Evolutionary conservation across 495 filamentous ascomycete genomes (phyloP).

Genomic region (Neurospora terricola): DNA sequence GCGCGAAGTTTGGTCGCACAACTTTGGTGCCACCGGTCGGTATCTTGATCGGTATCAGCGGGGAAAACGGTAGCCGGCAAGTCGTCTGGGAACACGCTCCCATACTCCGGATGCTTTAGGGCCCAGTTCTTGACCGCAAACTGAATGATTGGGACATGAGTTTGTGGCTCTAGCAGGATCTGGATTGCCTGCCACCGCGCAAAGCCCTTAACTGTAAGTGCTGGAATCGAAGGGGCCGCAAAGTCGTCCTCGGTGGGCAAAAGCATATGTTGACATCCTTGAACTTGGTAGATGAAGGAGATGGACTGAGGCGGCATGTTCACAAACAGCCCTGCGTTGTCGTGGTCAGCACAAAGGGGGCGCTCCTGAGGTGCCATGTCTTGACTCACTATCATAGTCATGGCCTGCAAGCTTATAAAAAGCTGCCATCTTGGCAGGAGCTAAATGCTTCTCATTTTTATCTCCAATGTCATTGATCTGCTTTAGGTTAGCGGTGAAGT

Average conservation of each 20-base stretch:
- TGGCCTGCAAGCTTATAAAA: conserved; percentile 88
- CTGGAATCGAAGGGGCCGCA: conserved; percentile 64
- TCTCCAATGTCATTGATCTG: conserved; percentile 57
- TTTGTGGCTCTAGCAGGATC: conserved; percentile 74
- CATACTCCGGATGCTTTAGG: conserved; percentile 62
- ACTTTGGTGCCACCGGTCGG: conserved; percentile 72
- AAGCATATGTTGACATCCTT: conserved; percentile 78
- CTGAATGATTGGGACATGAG: conserved; percentile 77
- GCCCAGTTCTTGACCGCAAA: conserved; percentile 68
- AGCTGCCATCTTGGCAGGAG: conserved; percentile 69
- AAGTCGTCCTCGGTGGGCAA: conserved; percentile 59
- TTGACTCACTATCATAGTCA: conserved; percentile 62
- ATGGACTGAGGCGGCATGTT: conserved; percentile 62
- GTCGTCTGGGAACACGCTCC: conserved; percentile 60
- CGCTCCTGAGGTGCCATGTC: background rate
- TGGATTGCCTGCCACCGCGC: conserved; percentile 93
- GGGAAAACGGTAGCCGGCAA: conserved; percentile 75
- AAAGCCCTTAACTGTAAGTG: conserved; percentile 74
- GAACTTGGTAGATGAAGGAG: conserved; percentile 82
- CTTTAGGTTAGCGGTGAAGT: background rate
- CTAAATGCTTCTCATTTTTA: conserved; percentile 53
- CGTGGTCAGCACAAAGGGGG: background rate
- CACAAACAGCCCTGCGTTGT: conserved; percentile 54
- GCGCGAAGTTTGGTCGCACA: conserved; percentile 49
- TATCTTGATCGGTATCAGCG: conserved; percentile 59